Evolutionary conservation across 176 grass and related monocot genomes (phyloP).

Genomic region (Oryza nivara): DNA sequence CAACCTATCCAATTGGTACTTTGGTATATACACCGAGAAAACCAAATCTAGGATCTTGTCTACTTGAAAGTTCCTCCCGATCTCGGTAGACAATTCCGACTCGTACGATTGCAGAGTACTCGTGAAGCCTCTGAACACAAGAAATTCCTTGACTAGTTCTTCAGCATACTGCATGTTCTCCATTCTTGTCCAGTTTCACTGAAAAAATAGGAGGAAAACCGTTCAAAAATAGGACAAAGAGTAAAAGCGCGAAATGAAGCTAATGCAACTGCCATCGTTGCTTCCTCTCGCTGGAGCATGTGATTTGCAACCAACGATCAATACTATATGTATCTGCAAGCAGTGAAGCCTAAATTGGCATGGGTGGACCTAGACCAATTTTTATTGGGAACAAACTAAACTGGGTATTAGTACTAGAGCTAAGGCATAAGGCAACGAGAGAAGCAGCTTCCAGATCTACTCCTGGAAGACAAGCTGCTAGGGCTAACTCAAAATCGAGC

Average conservation of each 20-base stretch:
- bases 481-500: no score
- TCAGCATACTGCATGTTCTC: slow-evolving; percentile 91
- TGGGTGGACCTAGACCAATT: no score
- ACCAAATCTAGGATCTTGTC: slow-evolving; percentile 91
- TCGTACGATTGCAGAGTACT: slow-evolving; percentile 75
- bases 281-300: slow-evolving; percentile 14
- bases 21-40: slow-evolving; percentile 79
- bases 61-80: slow-evolving; percentile 84
- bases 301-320: not conserved
- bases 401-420: no score
- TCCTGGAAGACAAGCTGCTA: not conserved
- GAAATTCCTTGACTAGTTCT: slow-evolving; percentile 85
- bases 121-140: slow-evolving; percentile 91
- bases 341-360: not conserved
- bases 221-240: not conserved
- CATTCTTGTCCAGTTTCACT: slow-evolving; percentile 33
- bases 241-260: not conserved
- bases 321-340: not conserved
- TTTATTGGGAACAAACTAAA: no score
- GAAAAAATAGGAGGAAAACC: not conserved
- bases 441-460: not conserved
- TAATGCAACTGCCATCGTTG: not conserved
- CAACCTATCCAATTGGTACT: slow-evolving; percentile 80
- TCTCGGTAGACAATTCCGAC: slow-evolving; percentile 72
- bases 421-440: no score